A percentile compares a stretch with the other conserved stretches of the same genome.
Conservation (phyloP, 1,139 yeast genomes). For the Taphrina pruni region DNA sequence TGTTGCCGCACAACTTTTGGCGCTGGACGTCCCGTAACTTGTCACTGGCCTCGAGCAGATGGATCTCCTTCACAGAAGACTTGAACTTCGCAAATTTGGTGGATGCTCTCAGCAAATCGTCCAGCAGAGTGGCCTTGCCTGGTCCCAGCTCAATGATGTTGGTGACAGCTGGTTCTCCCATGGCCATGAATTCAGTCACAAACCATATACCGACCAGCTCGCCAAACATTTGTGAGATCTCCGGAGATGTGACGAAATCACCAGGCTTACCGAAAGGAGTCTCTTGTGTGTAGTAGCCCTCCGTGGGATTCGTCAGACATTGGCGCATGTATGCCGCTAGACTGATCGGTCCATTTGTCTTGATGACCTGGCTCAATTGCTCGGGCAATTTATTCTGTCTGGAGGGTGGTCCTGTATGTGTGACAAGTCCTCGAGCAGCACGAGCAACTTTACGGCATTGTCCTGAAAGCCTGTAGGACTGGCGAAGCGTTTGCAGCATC, state of each 20-base stretch:
- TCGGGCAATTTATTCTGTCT: constrained; percentile 20
- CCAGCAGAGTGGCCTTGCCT: constrained; percentile 80
- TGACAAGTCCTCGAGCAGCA: too few relatives aligned
- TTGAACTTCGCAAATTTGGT: constrained; percentile 51
- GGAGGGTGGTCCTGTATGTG: too few relatives aligned
- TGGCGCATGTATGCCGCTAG: constrained; percentile 79
- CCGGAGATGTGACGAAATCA: constrained; percentile 86
- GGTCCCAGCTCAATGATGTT: constrained; percentile 87
- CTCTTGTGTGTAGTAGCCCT: constrained; percentile 79
- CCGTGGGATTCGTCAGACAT: constrained; percentile 77
- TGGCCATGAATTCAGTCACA: constrained; percentile 63
- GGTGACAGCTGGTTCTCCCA: constrained; percentile 59
- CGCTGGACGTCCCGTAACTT: constrained; percentile 67
- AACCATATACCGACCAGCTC: constrained; percentile 82
- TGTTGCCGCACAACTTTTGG: constrained; percentile 57
- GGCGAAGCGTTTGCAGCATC: background rate
- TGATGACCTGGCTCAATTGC: constrained; percentile 45
- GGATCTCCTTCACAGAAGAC: constrained; percentile 54
- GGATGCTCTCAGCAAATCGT: constrained; percentile 60
- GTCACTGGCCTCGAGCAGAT: constrained; percentile 75
- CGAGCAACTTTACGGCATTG: background rate
- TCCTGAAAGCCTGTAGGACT: background rate
- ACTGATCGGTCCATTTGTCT: constrained; percentile 77
- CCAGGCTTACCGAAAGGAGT: constrained; percentile 75
- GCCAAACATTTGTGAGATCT: constrained; percentile 85